Conservation (phyloP, 78 protist genomes). For the slime mould (Dictyostelium discoideum) region DNA sequence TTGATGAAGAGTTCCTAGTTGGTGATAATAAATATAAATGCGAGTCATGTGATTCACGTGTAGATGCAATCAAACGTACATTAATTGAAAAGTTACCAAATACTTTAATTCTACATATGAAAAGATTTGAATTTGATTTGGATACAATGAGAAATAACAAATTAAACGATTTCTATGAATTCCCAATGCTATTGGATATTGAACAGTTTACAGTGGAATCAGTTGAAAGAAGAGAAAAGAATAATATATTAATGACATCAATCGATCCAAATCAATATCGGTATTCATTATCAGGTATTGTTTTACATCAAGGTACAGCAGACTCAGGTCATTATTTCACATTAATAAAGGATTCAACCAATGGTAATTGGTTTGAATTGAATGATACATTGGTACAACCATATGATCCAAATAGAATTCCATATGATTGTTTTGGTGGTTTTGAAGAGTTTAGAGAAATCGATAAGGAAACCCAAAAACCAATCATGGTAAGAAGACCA, state of each 20-base stretch:
- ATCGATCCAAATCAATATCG: slow-evolving; percentile 19
- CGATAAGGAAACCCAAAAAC: slow-evolving; percentile 63
- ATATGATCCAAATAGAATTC: slow-evolving; percentile 84
- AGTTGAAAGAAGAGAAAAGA: slow-evolving; percentile 38
- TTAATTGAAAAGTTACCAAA: slow-evolving; percentile 75
- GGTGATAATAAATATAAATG: slow-evolving; percentile 96
- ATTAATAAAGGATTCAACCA: slow-evolving; percentile 77
- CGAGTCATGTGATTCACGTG: slow-evolving; percentile 71
- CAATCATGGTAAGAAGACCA: slow-evolving; percentile 15
- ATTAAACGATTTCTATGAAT: slow-evolving; percentile 87
- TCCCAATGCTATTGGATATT: slow-evolving; percentile 86
- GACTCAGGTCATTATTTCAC: slow-evolving; percentile 95
- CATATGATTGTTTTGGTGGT: slow-evolving; percentile 90
- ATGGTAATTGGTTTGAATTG: slow-evolving; percentile 88
- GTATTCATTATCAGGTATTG: slow-evolving; percentile 90
- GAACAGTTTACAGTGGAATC: slow-evolving; percentile 86
- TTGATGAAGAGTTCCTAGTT: slow-evolving; percentile 91
- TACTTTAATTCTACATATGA: slow-evolving; percentile 80
- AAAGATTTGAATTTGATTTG: slow-evolving; percentile 81
- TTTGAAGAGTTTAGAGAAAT: slow-evolving; percentile 75
- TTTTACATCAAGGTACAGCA: slow-evolving; percentile 94
- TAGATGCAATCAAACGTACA: slow-evolving; percentile 79
- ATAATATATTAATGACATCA: not conserved
- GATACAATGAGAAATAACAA: slow-evolving; percentile 83
- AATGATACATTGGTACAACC: slow-evolving; percentile 90